Conservation (phyloP, 2,329 filamentous ascomycete genomes). For the Leptographium radiaticola region DNA sequence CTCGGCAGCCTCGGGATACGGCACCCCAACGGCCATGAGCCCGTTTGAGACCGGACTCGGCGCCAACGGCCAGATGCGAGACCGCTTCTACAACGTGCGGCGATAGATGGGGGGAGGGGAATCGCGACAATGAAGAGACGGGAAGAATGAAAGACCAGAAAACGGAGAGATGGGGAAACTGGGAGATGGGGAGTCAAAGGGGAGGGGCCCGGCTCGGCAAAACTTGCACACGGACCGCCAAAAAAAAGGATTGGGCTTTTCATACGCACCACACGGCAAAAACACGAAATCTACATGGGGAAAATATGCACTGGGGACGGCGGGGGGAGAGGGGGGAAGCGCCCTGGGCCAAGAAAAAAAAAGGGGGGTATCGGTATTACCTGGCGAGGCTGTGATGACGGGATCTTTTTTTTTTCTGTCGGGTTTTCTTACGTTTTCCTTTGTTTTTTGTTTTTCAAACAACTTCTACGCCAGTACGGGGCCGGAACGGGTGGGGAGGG, state of each 20-base stretch:
- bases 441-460: neutral
- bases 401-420: neutral
- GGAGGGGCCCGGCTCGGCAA: too few relatives aligned
- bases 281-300: neutral
- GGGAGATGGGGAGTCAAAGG: too few relatives aligned
- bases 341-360: neutral
- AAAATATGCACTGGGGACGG: neutral
- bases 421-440: neutral
- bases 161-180: neutral
- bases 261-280: neutral
- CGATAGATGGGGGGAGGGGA: neutral
- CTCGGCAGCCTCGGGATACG: constrained; percentile 2
- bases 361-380: neutral
- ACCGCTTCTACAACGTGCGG: constrained; percentile 13
- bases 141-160: too few relatives aligned
- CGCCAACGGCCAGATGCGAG: constrained; percentile 2
- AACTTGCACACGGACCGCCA: too few relatives aligned
- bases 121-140: neutral
- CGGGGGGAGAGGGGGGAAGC: neutral
- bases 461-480: neutral
- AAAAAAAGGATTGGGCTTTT: too few relatives aligned
- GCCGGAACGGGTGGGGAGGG: neutral
- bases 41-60: constrained; percentile 16
- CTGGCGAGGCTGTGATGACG: neutral
- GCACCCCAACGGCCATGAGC: constrained; percentile 9